phyloP scores from a whole-genome alignment of 2,329 filamentous ascomycete genomes.

The Diplodia sapinea region DNA sequence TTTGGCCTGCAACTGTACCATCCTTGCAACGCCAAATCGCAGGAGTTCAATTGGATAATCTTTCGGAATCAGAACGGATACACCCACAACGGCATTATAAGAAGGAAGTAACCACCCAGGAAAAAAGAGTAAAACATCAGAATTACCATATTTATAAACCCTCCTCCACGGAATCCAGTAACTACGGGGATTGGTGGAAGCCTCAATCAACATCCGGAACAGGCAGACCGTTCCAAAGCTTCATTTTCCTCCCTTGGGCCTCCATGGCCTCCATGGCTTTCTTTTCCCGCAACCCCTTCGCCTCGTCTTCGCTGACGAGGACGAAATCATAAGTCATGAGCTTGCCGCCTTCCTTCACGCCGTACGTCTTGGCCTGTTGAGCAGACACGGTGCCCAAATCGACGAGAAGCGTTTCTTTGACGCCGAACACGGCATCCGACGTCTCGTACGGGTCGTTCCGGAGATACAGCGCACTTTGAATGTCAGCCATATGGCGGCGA shows the following conservation, averaged over 20 bases:
- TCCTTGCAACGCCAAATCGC: too few species aligned
- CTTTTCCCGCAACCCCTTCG: conserved; percentile 67
- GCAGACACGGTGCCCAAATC: conserved; percentile 63
- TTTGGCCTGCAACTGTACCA: too few species aligned
- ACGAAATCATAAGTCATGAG: conserved; percentile 78
- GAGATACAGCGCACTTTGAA: conserved; percentile 73
- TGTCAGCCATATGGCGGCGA: too few species aligned
- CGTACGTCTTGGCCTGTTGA: conserved; percentile 65
- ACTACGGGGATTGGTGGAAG: too few species aligned
- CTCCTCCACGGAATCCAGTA: too few species aligned
- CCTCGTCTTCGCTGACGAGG: conserved; percentile 73
- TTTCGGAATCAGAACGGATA: too few species aligned
- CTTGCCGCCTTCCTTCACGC: conserved; percentile 66
- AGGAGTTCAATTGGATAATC: too few species aligned
- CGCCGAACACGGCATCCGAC: conserved; percentile 84
- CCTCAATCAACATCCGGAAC: conserved; percentile 70
- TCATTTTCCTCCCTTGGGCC: conserved; percentile 69
- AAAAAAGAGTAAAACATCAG: too few species aligned
- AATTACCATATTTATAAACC: too few species aligned
- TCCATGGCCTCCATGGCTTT: conserved; percentile 71
- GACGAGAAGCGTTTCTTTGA: conserved; percentile 79
- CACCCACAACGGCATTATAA: too few species aligned
- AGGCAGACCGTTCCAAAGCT: conserved; percentile 76
- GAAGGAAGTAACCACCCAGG: too few species aligned
- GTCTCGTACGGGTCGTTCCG: conserved; percentile 81